A percentile compares a stretch with the other conserved stretches of the same genome.
Evolutionary conservation across 208 protist species (phyloP).

Genomic region (Eutreptiella sp.): DNA sequence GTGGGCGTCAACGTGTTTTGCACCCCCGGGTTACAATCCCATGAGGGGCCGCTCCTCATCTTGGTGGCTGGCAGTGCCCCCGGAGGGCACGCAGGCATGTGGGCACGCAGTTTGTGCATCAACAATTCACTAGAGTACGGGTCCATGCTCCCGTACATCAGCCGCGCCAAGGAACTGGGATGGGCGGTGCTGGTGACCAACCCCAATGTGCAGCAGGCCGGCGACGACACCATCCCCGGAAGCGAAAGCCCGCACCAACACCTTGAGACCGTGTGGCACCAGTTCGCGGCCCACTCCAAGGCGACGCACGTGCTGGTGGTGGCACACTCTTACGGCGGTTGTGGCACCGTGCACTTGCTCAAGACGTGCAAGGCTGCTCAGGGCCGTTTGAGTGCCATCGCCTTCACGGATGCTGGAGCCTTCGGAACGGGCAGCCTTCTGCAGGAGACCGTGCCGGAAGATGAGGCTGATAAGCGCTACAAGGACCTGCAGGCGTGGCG

Average conservation of each 20-base stretch:
- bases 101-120: conserved; percentile 32
- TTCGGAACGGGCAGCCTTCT: not conserved
- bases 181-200: conserved; percentile 31
- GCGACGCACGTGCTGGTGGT: conserved; percentile 18
- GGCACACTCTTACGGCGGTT: conserved; percentile 32
- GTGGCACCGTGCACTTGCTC: conserved; percentile 1
- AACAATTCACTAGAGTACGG: conserved; percentile 32
- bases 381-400: conserved; percentile 6
- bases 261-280: conserved; percentile 4
- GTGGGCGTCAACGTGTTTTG: conserved; percentile 7
- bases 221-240: not conserved
- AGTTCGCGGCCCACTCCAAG: not conserved
- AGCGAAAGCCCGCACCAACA: conserved; percentile 14
- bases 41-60: conserved; percentile 6
- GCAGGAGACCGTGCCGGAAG: not conserved
- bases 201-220: conserved; percentile 12
- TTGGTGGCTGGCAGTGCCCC: conserved; percentile 26
- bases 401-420: conserved; percentile 29
- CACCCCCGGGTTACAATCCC: not conserved
- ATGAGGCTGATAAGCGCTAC: not conserved
- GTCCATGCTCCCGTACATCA: conserved; percentile 27
- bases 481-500: not conserved
- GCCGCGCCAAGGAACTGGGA: not conserved
- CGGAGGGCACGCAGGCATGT: conserved; percentile 34
- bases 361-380: not conserved